Base-by-base conservation (phyloP, 2,329 filamentous ascomycete genomes). In the Neonectria faginata region DNA sequence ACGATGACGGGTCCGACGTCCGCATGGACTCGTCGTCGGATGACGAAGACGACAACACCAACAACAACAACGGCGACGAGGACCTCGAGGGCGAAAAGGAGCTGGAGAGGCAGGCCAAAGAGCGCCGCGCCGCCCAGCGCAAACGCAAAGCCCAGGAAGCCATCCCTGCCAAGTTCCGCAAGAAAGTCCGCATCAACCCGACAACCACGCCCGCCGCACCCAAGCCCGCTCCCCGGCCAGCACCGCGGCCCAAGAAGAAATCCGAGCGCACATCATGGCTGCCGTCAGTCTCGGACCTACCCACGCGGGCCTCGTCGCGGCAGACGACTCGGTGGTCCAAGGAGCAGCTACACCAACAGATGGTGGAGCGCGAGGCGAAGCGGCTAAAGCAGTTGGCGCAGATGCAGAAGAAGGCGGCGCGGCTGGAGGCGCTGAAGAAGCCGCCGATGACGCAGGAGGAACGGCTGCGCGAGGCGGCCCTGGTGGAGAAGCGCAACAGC, bases 31-130 rank as follows among this genome's bases (percentile, higher is more conserved):
- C 92, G 14, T 97, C 92, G 14, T 97, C 93, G 0, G 92, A 89
- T 0, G 92, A 93, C 68, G 91, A 94, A 51, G 93, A 96, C 53
- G 93, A 97, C 65, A 91, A 93, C 62, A 70, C 73, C 25, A 84
- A 91, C 42, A 84, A 90, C 41, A 42, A 18, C 8, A 42, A 42
- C 39, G 80, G 79, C 59, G 77, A 76, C 29, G 86, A 96, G 69
- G 93, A 97, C 45, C 78, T 96, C 5, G 92, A 93, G 61, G 96
- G 96, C 36, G 96, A 99, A 80, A 91, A 90, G 73, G 93, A 97
- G 79, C 79, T 99, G 59, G 89, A 96, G 79, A 90, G 88, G 68
- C 88, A 91, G 71, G 93, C 91, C 62, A 90, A 89, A 70, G 88
- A 87, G 64, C 91, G 91, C 72, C 87, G 84, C 72, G 79, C 85